Evolutionary conservation across 805 yeast species (phyloP).

Genomic region (Metschnikowia santaceciliae): DNA sequence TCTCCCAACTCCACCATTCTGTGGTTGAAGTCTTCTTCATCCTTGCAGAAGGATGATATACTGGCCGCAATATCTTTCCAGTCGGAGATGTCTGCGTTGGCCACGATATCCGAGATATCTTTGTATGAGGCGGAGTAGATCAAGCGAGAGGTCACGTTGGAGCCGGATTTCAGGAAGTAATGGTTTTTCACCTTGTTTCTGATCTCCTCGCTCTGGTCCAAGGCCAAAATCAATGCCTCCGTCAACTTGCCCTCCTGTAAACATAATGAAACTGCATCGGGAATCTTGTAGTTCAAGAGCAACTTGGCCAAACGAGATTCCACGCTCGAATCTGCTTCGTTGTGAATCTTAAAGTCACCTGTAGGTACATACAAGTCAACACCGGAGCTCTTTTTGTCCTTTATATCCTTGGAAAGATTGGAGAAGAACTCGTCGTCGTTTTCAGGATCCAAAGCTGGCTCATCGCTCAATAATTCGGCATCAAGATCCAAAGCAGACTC

Average conservation of each 20-base stretch:
- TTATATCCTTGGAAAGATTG: slow-evolving; percentile 26
- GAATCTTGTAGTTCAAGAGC: slow-evolving; percentile 58
- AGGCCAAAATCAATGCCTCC: slow-evolving; percentile 81
- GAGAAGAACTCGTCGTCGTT: slow-evolving; percentile 35
- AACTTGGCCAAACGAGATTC: slow-evolving; percentile 40
- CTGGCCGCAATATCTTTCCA: slow-evolving; percentile 84
- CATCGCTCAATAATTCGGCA: not conserved
- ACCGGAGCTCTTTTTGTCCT: slow-evolving; percentile 11
- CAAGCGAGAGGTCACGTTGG: slow-evolving; percentile 63
- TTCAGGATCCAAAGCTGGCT: slow-evolving; percentile 1
- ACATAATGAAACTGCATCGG: slow-evolving; percentile 64
- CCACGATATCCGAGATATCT: slow-evolving; percentile 64
- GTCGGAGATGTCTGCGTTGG: slow-evolving; percentile 67
- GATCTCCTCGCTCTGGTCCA: slow-evolving; percentile 56
- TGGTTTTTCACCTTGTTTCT: slow-evolving; percentile 67
- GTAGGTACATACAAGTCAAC: slow-evolving; percentile 40
- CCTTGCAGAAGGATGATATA: slow-evolving; percentile 42
- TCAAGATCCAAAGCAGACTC: slow-evolving; percentile 2
- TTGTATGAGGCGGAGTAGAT: slow-evolving; percentile 59
- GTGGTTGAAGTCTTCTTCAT: slow-evolving; percentile 46
- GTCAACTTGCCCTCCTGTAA: slow-evolving; percentile 57
- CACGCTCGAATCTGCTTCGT: slow-evolving; percentile 31
- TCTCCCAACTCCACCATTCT: slow-evolving; percentile 72
- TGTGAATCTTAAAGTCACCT: slow-evolving; percentile 48
- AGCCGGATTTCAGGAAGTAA: slow-evolving; percentile 58